Base-by-base conservation (phyloP, 192 early-diverging fungal genomes). In the Coemansia sp. region DNA sequence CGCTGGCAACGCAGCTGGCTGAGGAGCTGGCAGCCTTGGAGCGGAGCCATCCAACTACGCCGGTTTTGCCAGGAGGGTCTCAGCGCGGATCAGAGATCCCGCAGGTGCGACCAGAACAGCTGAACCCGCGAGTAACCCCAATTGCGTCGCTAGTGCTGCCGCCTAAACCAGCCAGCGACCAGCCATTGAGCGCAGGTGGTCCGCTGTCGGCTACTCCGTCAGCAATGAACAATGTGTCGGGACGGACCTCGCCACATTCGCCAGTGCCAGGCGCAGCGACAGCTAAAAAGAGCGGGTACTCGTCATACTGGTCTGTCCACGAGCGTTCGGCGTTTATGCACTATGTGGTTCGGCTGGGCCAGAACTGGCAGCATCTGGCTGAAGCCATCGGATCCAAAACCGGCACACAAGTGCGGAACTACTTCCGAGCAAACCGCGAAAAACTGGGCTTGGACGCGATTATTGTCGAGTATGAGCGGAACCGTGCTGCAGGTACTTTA, bases 261-360 rank as follows among this genome's bases (percentile, higher is more conserved):
- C 40, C 62, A 28, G 53, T 41, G 2, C 38, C 55, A 12, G 53
- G 64, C 56, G 26, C 45, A 15, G 23, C 40, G n/a, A 66, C 70
- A 4, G 71, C 71, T 8, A 67, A 67, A 51, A 76, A 76, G 39
- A 76, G 64, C 59, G 66, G 76, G 11, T 84, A 80, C 53, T 90
- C 88, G 20, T 93, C 93, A 1, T 93, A 93, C 56, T 96, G 93
- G 93, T 86, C 92, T n/a, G 79, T 84, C 6, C 81, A 82, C 16
- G 93, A 96, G 60, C 84, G 84, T 23, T 64, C 78, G 2, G 86
- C 87, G 30, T 96, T 96, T 54, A 45, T 79, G 37, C 76, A 84
- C 10, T 84, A 82, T 34, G 43, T 91, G 31, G 69, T 60, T 16
- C 52, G 70, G 0, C 71, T 85, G 54, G 93, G 93, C 14, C 71